Evolutionary conservation across 1,284 basidiomycete species (phyloP).

Genomic region (Microbotryum intermedium): DNA sequence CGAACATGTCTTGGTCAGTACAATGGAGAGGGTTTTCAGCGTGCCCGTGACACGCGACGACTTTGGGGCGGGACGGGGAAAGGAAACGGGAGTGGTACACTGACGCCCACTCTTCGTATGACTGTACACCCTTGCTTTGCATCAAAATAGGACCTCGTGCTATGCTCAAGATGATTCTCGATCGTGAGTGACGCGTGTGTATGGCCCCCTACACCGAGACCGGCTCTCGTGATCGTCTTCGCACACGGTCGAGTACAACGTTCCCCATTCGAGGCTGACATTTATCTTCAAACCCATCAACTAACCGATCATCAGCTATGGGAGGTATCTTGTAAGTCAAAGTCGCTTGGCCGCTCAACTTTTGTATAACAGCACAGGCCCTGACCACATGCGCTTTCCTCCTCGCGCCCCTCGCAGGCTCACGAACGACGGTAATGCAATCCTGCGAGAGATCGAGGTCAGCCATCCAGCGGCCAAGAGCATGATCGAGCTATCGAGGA

Average conservation of each 20-base stretch:
- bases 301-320: constrained; percentile 50
- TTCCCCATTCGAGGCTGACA: not conserved
- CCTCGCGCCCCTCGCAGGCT: constrained; percentile 48
- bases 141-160: constrained; percentile 63
- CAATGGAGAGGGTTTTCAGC: not conserved
- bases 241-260: not conserved
- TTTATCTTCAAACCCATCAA: not conserved
- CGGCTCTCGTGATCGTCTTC: not conserved
- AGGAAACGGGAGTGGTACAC: not conserved
- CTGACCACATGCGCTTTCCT: not conserved
- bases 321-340: constrained; percentile 77
- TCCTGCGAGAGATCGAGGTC: constrained; percentile 94
- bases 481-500: constrained; percentile 96
- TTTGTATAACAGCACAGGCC: not conserved
- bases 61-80: not conserved
- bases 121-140: not conserved
- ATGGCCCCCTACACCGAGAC: too few relatives aligned
- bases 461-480: constrained; percentile 97
- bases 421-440: constrained; percentile 97
- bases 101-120: not conserved
- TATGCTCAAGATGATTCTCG: constrained; percentile 99
- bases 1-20: constrained; percentile 69
- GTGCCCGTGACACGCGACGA: not conserved
- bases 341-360: not conserved
- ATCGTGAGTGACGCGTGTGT: constrained; percentile 42